Evolutionary conservation across 2,329 filamentous ascomycete species (phyloP).

Genomic region (Monilinia aucupariae): DNA sequence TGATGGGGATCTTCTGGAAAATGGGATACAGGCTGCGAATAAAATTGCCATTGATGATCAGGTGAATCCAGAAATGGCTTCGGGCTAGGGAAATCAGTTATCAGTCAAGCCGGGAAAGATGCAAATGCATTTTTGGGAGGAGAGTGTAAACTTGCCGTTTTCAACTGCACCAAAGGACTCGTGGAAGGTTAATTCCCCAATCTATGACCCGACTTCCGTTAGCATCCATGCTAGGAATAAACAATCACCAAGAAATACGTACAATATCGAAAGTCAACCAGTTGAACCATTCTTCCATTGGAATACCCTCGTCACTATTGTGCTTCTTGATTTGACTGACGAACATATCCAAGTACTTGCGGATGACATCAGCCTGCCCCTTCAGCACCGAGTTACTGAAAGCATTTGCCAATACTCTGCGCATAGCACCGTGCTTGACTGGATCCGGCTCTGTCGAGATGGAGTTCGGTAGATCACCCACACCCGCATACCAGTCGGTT

Average conservation of each 20-base stretch:
- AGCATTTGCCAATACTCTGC: conserved; percentile 8
- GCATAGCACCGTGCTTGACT: conserved; percentile 1
- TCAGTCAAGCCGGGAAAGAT: not conserved
- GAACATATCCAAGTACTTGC: conserved; percentile 9
- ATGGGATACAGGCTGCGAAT: not conserved
- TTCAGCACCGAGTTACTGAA: conserved; percentile 11
- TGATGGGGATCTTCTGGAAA: conserved; percentile 4
- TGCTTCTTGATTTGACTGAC: conserved; percentile 4
- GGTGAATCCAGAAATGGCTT: conserved; percentile 6
- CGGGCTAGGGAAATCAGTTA: not conserved
- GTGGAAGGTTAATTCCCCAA: conserved; percentile 6
- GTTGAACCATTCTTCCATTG: conserved; percentile 7
- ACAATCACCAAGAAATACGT: not conserved
- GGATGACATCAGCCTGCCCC: conserved; percentile 7
- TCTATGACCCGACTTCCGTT: not conserved
- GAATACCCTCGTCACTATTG: not conserved
- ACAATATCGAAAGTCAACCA: conserved; percentile 15
- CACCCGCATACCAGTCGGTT: conserved; percentile 13
- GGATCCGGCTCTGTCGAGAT: conserved; percentile 10
- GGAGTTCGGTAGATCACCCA: conserved; percentile 4
- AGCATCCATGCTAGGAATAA: not conserved
- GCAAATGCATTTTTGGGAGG: not conserved
- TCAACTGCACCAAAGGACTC: conserved; percentile 9
- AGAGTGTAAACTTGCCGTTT: not conserved
- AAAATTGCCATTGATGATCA: conserved; percentile 3